Evolutionary conservation across 257 asterid genomes (phyloP), one percentile per base, ranked within the genome.

Genomic region (Gentiana straminea): DNA sequence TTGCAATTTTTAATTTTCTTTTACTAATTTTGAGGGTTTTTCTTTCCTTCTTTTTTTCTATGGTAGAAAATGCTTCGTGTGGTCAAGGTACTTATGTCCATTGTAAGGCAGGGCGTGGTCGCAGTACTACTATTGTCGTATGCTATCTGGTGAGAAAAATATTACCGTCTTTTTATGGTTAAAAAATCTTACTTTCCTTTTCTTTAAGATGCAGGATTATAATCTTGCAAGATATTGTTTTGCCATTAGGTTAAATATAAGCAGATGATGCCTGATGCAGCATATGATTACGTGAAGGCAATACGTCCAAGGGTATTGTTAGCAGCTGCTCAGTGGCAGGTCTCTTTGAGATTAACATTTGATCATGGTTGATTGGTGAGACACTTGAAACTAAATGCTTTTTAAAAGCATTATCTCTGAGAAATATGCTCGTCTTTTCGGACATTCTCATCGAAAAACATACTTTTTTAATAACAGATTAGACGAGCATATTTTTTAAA

Each of bases 271-370:
- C 91, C 91, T 59, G 81, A 77, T 57, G 73, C 58, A 67, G 91
- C 91, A 50, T 82, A 77, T 39, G 70, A 61, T 60, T 75, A 79
- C 61, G 91, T 82, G 68, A 82, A 82, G 68, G 66, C 91, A 52
- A 82, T 78, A 69, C 77, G 84, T 35, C 87, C 84, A 24, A 79
- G 87, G 67, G 92, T 80, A 61, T 70, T 67, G 54, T 67, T 83
- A 58, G 84, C 84, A 59, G 60, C 83, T 61, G 3, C 87, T 36
- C 87, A 77, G 61, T 68, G 78, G 82, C 76, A 79, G 83, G 92
- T 82, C 55, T 49, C 60, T 60, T 9, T 43, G 32, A 41, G 7
- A 5, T 4, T 41, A 1, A 5, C 7, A 41, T 10, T 41, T 41
- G 10, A 5, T 41, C 2, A 41, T 5, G 5, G 24, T 24, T 24